Evolutionary conservation across 495 filamentous ascomycete species (phyloP).

Genomic region (Aspergillus campestris): DNA sequence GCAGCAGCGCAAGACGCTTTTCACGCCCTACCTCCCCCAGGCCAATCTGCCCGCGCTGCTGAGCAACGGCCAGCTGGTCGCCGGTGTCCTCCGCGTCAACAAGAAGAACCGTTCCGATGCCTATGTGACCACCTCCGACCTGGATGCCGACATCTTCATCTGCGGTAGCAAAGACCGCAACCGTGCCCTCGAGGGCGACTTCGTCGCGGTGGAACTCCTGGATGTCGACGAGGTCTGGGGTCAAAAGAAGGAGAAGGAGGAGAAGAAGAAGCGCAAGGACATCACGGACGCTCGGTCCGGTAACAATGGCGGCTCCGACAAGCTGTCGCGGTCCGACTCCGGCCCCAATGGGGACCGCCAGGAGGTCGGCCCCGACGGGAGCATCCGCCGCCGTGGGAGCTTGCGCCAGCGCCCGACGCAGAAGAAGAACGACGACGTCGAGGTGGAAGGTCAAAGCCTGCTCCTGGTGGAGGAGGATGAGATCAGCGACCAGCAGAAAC

Average conservation of each 20-base stretch:
- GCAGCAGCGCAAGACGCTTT: conserved; percentile 94
- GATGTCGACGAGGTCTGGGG: conserved; percentile 98
- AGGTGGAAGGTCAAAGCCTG: conserved; percentile 95
- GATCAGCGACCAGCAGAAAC: conserved; percentile 96
- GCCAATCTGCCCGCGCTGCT: conserved; percentile 88
- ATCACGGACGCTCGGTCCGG: conserved; percentile 80
- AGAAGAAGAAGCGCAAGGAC: conserved; percentile 99
- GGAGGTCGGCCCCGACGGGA: conserved; percentile 62
- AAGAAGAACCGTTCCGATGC: conserved; percentile 99
- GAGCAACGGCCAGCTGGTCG: conserved; percentile 86
- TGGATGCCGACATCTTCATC: conserved; percentile 98
- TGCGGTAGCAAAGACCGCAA: conserved; percentile 98
- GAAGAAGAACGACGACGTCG: conserved; percentile 99
- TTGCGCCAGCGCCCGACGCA: conserved; percentile 93
- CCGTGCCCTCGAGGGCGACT: conserved; percentile 88
- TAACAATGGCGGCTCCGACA: conserved; percentile 61
- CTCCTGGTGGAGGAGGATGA: conserved; percentile 97
- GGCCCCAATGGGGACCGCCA: conserved; percentile 55
- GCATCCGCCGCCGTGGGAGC: conserved; percentile 85
- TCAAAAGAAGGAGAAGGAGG: conserved; percentile 97
- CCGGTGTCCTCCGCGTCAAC: conserved; percentile 94
- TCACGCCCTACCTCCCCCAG: conserved; percentile 95
- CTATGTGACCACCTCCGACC: conserved; percentile 87
- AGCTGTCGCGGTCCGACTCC: conserved; percentile 53
- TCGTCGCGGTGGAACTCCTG: conserved; percentile 90